A percentile compares a stretch with the other conserved stretches of the same genome.
Conservation (phyloP, 2,329 filamentous ascomycete genomes). For the Cladosporium cucumerinum region DNA sequence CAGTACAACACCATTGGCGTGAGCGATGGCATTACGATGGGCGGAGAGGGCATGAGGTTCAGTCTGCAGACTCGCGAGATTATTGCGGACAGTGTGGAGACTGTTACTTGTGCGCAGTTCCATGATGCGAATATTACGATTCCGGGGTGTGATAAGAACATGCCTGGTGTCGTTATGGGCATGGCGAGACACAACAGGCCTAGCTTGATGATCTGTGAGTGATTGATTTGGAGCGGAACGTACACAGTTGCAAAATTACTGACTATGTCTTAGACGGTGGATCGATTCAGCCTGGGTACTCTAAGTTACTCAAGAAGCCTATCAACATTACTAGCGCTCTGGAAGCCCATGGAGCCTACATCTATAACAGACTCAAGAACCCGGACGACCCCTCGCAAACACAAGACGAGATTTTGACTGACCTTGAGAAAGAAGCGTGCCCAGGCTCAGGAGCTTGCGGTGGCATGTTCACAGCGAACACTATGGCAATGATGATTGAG, state of each 20-base stretch:
- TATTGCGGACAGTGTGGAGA: constrained; percentile 92
- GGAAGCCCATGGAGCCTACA: constrained; percentile 79
- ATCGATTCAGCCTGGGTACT: constrained; percentile 84
- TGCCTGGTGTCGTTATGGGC: constrained; percentile 84
- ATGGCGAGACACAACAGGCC: constrained; percentile 88
- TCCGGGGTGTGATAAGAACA: constrained; percentile 95
- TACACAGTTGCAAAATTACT: not conserved
- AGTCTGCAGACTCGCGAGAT: constrained; percentile 87
- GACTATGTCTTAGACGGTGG: constrained; percentile 59
- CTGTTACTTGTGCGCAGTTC: constrained; percentile 84
- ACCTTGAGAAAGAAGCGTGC: constrained; percentile 77
- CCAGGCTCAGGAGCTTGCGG: constrained; percentile 77
- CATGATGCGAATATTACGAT: constrained; percentile 93
- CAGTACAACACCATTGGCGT: constrained; percentile 88
- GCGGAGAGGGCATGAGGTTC: constrained; percentile 90
- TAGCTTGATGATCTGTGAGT: constrained; percentile 76
- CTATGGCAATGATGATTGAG: constrained; percentile 87
- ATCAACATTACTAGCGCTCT: constrained; percentile 90
- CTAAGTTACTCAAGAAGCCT: constrained; percentile 66
- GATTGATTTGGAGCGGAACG: not conserved
- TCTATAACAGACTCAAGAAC: constrained; percentile 70
- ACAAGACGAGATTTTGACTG: constrained; percentile 75
- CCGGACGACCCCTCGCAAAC: constrained; percentile 66
- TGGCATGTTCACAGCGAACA: constrained; percentile 94
- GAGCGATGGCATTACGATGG: constrained; percentile 93